phyloP scores from a whole-genome alignment of 2,329 filamentous ascomycete genomes.

The Verruconis gallopava region DNA sequence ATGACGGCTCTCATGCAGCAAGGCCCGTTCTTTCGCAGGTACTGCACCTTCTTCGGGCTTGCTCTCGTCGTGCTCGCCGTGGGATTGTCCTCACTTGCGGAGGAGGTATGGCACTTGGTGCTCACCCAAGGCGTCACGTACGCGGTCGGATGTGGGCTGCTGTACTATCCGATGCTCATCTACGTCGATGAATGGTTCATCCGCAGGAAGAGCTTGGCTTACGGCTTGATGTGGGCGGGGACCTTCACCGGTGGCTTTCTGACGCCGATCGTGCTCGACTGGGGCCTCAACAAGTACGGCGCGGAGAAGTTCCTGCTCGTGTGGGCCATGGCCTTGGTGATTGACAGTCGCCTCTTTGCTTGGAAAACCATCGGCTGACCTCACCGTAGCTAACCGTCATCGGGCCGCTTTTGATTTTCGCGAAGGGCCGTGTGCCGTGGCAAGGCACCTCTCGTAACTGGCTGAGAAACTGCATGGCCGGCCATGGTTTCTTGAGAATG shows the following conservation, averaged over 20 bases:
- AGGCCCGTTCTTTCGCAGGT: too few relatives aligned
- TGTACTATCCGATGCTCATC: slow-evolving; percentile 36
- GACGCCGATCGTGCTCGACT: not conserved
- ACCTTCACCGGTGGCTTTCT: not conserved
- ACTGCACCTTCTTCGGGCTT: not conserved
- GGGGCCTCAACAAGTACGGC: not conserved
- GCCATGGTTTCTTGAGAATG: not conserved
- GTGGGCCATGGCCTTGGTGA: not conserved
- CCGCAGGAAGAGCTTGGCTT: not conserved
- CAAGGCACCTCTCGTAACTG: too few relatives aligned
- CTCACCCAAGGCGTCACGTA: slow-evolving; percentile 22
- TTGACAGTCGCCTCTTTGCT: not conserved
- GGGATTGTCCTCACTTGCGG: not conserved
- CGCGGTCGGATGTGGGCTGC: slow-evolving; percentile 33
- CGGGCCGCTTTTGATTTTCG: not conserved
- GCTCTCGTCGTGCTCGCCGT: not conserved
- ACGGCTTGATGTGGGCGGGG: slow-evolving; percentile 1
- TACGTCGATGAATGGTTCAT: slow-evolving; percentile 40
- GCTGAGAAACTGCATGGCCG: not conserved
- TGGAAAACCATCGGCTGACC: not conserved
- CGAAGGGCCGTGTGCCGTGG: not conserved
- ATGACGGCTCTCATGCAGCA: not conserved
- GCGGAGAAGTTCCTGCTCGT: not conserved
- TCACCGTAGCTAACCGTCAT: not conserved
- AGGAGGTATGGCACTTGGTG: not conserved